These are phyloP conservation scores for Rhizomucor miehei DNA, from an alignment of 371 early-diverging fungal genomes.

Conservation along the genomic window DNA sequence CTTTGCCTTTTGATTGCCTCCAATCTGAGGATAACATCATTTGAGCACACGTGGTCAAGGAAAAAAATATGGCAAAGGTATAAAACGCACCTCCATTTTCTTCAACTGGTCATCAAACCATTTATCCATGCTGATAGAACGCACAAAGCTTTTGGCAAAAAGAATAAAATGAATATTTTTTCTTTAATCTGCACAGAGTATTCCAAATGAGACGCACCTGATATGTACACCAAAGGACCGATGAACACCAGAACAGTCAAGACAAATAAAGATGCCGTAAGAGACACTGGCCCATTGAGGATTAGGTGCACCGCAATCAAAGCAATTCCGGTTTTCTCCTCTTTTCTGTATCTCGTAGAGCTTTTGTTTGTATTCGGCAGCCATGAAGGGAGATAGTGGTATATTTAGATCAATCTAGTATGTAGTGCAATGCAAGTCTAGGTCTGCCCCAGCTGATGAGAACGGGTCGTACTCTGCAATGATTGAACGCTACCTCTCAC, in stretches of 20 bases:
- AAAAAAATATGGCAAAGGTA: no score
- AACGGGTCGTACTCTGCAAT: neutral
- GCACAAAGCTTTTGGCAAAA: slow-evolving; percentile 75
- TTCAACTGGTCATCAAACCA: slow-evolving; percentile 95
- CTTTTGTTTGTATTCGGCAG: slow-evolving; percentile 63
- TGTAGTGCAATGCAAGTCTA: neutral
- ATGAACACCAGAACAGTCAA: slow-evolving; percentile 94
- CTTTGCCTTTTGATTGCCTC: slow-evolving; percentile 90
- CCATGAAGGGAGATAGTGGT: slow-evolving; percentile 20
- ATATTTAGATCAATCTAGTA: slow-evolving; percentile 1
- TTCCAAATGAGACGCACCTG: slow-evolving; percentile 56
- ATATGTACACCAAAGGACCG: slow-evolving; percentile 94
- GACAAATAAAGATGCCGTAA: slow-evolving; percentile 96
- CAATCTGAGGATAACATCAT: slow-evolving; percentile 48
- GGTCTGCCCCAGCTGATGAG: neutral
- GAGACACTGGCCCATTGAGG: slow-evolving; percentile 96
- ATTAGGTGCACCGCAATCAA: slow-evolving; percentile 82
- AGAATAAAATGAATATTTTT: neutral
- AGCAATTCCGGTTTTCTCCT: slow-evolving; percentile 73
- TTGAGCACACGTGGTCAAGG: neutral
- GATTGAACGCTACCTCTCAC: no score
- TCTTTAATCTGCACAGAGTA: no score
- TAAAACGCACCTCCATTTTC: slow-evolving; percentile 75
- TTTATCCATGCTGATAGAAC: slow-evolving; percentile 97
- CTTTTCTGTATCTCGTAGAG: slow-evolving; percentile 69